Evolutionary conservation across 257 asterid species (phyloP), one percentile per base, ranked within the genome.

Genomic region (Solanum phureja): DNA sequence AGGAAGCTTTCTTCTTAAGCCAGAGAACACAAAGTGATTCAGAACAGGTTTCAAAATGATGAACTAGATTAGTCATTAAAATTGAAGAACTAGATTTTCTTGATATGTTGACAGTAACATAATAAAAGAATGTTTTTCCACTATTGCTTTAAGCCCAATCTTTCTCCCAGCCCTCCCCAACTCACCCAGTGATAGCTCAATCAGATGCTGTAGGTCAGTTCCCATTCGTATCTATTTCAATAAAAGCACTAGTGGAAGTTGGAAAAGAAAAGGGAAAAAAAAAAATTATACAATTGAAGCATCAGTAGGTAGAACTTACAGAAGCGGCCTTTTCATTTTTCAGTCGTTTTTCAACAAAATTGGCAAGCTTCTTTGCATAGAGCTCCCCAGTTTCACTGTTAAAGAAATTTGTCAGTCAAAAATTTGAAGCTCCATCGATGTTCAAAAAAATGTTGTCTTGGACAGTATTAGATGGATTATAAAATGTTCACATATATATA

Each of bases 281-380:
- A 46, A 76, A 60, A 18, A 4, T 0, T 74, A 35, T 11, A 52
- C 58, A 75, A 69, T 64, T 68, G 83, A 83, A 74, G 52, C 44
- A 86, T 72, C 62, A 56, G 52, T 34, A 85, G 24, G 68, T 83
- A 44, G 87, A 90, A 93, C 99, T 95, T 91, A 97, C 99, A 86
- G 98, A 97, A 77, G 99, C 99, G 75, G 99, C 98, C 89, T 90
- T 92, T 90, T 97, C 99, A 90, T 93, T 97, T 93, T 97, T 97
- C 92, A 97, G 95, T 7, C 99, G 98, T 84, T 94, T 97, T 86
- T 94, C 99, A 83, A 97, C 98, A 92, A 96, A 97, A 89, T 95
- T 94, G 38, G 98, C 97, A 62, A 97, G 99, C 91, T 95, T 97
- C 95, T 91, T 97, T 3, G 98, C 87, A 42, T 97, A 97, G 87